Percentiles rank a stretch among this genome's conserved stretches.
Evolutionary conservation across 2,329 filamentous ascomycete genomes (phyloP).

Genomic region (Trichoderma sp.): DNA sequence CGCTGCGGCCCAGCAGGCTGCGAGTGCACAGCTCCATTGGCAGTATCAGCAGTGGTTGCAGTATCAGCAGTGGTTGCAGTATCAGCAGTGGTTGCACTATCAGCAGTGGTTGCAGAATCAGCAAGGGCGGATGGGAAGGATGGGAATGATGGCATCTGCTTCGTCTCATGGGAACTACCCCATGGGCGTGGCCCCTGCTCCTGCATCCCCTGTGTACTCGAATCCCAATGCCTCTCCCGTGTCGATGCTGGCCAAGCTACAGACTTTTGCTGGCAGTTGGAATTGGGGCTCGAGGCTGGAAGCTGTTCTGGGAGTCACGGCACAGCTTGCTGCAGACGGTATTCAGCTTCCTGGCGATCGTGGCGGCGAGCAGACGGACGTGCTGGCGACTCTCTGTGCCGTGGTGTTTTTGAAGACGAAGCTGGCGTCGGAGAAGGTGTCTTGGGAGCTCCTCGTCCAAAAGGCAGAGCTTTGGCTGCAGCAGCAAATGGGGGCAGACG

Average conservation of each 20-base stretch:
- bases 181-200: too few species aligned
- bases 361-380: conserved; percentile 18
- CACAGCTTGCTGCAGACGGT: conserved; percentile 4
- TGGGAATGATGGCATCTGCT: too few species aligned
- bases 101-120: too few species aligned
- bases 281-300: conserved; percentile 38
- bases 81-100: too few species aligned
- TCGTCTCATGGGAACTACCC: too few species aligned
- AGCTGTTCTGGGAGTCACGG: conserved; percentile 33
- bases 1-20: too few species aligned
- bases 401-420: conserved; percentile 48
- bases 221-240: neutral
- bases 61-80: too few species aligned
- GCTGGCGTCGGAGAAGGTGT: conserved; percentile 50
- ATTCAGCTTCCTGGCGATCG: conserved; percentile 24
- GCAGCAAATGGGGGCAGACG: conserved; percentile 28
- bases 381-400: conserved; percentile 39
- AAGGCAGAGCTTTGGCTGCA: conserved; percentile 59
- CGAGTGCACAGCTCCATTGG: too few species aligned
- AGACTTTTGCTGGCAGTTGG: conserved; percentile 46
- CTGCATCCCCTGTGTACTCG: too few species aligned
- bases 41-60: too few species aligned
- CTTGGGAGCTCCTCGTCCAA: conserved; percentile 65
- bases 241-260: conserved; percentile 52
- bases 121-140: too few species aligned